Conservation (phyloP, 495 filamentous ascomycete genomes). For the Neurospora sp. region DNA sequence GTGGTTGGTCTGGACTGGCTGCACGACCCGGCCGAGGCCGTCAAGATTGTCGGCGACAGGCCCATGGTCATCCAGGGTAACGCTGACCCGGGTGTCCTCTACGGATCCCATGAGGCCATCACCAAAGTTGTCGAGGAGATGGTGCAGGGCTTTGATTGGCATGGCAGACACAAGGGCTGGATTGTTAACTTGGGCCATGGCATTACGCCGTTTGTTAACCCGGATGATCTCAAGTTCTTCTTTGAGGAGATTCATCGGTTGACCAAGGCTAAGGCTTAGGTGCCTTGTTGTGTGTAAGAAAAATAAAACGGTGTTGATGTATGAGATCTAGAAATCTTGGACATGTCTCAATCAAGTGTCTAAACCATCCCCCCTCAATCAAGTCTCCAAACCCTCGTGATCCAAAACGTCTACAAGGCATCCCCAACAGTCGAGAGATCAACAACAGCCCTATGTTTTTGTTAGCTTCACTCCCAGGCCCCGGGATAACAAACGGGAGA, state of each 20-base stretch:
- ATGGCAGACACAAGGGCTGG: slow-evolving; percentile 47
- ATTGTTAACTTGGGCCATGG: slow-evolving; percentile 87
- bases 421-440: slow-evolving; percentile 10
- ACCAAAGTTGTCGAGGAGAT: slow-evolving; percentile 70
- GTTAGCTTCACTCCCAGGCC: too few relatives aligned
- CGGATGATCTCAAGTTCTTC: slow-evolving; percentile 84
- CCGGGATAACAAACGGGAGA: too few relatives aligned
- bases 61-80: slow-evolving; percentile 80
- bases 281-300: not conserved
- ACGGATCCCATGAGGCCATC: slow-evolving; percentile 72
- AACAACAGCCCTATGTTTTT: slow-evolving; percentile 3
- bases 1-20: slow-evolving; percentile 93
- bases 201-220: slow-evolving; percentile 87
- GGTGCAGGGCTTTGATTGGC: slow-evolving; percentile 68
- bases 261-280: slow-evolving; percentile 23
- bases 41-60: slow-evolving; percentile 61
- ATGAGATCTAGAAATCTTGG: not conserved
- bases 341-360: not conserved
- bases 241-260: slow-evolving; percentile 84
- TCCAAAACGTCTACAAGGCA: not conserved
- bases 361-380: too few relatives aligned
- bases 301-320: not conserved
- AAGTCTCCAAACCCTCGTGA: too few relatives aligned
- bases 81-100: slow-evolving; percentile 86
- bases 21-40: slow-evolving; percentile 77